Evolutionary conservation across 75 land plant species (phyloP).

Genomic region (Adiantum capillusveneris): DNA sequence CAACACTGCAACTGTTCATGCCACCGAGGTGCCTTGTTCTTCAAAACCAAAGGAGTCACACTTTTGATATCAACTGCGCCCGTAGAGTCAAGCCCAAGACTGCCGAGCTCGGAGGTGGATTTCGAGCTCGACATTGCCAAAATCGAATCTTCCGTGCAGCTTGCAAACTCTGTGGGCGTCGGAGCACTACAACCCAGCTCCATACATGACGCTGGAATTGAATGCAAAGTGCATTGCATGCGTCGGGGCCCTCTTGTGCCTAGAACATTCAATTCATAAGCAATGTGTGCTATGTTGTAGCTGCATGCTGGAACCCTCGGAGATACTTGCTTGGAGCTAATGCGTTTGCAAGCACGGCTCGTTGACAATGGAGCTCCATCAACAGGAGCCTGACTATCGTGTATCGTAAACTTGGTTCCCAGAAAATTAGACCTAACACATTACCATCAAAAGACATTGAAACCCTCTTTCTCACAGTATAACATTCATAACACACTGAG

Average conservation of each 20-base stretch:
- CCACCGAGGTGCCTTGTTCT: slow-evolving; percentile 94
- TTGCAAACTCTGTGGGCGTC: slow-evolving; percentile 23
- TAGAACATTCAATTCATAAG: slow-evolving; percentile 57
- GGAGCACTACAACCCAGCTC: slow-evolving; percentile 33
- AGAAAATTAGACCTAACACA: slow-evolving; percentile 57
- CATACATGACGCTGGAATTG: slow-evolving; percentile 43
- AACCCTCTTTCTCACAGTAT: background rate
- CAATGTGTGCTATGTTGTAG: slow-evolving; percentile 49
- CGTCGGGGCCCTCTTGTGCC: slow-evolving; percentile 59
- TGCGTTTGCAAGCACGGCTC: slow-evolving; percentile 35
- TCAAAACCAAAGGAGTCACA: slow-evolving; percentile 36
- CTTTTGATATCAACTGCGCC: background rate
- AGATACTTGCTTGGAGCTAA: slow-evolving; percentile 44
- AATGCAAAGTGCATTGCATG: slow-evolving; percentile 53
- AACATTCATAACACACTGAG: background rate
- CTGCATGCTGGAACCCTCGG: slow-evolving; percentile 55
- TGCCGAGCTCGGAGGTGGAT: background rate
- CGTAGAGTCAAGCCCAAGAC: background rate
- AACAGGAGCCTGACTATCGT: slow-evolving; percentile 56
- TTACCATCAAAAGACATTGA: background rate
- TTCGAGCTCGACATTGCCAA: background rate
- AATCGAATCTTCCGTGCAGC: background rate
- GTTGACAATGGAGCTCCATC: slow-evolving; percentile 22
- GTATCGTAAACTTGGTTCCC: slow-evolving; percentile 61
- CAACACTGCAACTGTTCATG: slow-evolving; percentile 95